These are phyloP conservation scores for Pseudocercospora pini-densiflorae DNA, from an alignment of 2,329 filamentous ascomycete species.

Conservation along the genomic window DNA sequence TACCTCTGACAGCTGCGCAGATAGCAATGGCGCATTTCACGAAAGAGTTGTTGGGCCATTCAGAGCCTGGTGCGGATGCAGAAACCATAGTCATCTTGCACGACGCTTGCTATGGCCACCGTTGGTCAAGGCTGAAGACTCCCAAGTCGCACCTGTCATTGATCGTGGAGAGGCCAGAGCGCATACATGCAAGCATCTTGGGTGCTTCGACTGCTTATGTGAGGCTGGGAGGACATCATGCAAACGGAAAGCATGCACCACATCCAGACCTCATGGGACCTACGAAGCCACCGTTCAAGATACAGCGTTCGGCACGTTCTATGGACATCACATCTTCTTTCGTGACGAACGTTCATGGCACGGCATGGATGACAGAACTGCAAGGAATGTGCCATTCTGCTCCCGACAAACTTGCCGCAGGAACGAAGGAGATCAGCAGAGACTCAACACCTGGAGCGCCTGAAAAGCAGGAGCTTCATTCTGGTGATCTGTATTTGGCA, in stretches of 20 bases:
- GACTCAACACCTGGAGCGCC: slow-evolving; percentile 33
- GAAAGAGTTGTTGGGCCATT: slow-evolving; percentile 69
- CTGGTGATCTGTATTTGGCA: slow-evolving; percentile 90
- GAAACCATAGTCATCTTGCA: slow-evolving; percentile 85
- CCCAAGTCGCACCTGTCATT: slow-evolving; percentile 71
- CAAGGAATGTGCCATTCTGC: slow-evolving; percentile 82
- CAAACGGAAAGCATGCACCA: slow-evolving; percentile 70
- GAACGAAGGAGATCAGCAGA: slow-evolving; percentile 77
- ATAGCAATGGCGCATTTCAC: slow-evolving; percentile 62
- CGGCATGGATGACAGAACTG: slow-evolving; percentile 91
- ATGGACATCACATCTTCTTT: slow-evolving; percentile 73
- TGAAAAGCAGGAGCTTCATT: slow-evolving; percentile 72
- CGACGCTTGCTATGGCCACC: slow-evolving; percentile 93
- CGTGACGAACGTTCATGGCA: slow-evolving; percentile 89
- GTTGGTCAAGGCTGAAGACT: slow-evolving; percentile 81
- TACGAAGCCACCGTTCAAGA: slow-evolving; percentile 72
- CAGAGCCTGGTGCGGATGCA: slow-evolving; percentile 48
- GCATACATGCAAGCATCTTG: slow-evolving; percentile 80
- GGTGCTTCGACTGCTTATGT: slow-evolving; percentile 89
- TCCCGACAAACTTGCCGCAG: slow-evolving; percentile 74
- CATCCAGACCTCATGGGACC: slow-evolving; percentile 63
- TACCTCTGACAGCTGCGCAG: slow-evolving; percentile 36
- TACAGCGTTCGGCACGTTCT: slow-evolving; percentile 76
- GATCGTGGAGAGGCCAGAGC: slow-evolving; percentile 92
- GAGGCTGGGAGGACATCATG: slow-evolving; percentile 80